These are phyloP conservation scores for Withania somnifera DNA, from an alignment of 305 asterid genomes.

Conservation along the genomic window DNA sequence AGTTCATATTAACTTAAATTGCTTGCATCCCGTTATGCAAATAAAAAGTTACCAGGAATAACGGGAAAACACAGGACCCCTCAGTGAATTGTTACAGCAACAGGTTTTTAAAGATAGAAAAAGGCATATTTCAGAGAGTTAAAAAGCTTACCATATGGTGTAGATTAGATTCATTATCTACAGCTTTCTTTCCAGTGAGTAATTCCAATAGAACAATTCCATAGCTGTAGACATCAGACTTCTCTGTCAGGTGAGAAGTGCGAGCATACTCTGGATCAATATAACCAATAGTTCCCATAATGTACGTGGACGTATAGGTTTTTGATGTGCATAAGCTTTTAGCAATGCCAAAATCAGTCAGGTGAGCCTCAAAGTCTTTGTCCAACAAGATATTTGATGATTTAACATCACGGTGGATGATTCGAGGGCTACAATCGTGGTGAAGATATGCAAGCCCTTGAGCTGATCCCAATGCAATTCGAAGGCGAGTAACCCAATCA, in stretches of 20 bases:
- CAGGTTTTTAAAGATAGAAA: too few species aligned
- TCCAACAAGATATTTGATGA: constrained; percentile 81
- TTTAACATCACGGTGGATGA: constrained; percentile 89
- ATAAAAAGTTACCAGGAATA: too few species aligned
- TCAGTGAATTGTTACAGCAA: too few species aligned
- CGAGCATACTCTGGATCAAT: constrained; percentile 96
- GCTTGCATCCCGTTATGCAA: too few species aligned
- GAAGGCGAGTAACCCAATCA: constrained; percentile 70
- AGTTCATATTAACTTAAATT: neutral
- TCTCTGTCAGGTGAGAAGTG: constrained; percentile 87
- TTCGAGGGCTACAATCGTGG: constrained; percentile 90
- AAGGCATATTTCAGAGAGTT: too few species aligned
- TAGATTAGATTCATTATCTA: constrained; percentile 83
- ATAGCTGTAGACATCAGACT: constrained; percentile 86
- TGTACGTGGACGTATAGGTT: constrained; percentile 64
- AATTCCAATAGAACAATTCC: constrained; percentile 82
- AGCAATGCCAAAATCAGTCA: constrained; percentile 92
- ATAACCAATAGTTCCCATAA: constrained; percentile 96
- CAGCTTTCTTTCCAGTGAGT: constrained; percentile 85
- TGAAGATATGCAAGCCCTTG: constrained; percentile 93
- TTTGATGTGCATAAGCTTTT: constrained; percentile 67
- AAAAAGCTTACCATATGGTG: constrained; percentile 55
- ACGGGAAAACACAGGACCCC: too few species aligned
- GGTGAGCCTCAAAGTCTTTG: constrained; percentile 70
- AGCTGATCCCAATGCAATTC: constrained; percentile 71